These are phyloP conservation scores for Dryas integrifolia DNA, from an alignment of 331 rosid genomes.

Conservation along the genomic window DNA sequence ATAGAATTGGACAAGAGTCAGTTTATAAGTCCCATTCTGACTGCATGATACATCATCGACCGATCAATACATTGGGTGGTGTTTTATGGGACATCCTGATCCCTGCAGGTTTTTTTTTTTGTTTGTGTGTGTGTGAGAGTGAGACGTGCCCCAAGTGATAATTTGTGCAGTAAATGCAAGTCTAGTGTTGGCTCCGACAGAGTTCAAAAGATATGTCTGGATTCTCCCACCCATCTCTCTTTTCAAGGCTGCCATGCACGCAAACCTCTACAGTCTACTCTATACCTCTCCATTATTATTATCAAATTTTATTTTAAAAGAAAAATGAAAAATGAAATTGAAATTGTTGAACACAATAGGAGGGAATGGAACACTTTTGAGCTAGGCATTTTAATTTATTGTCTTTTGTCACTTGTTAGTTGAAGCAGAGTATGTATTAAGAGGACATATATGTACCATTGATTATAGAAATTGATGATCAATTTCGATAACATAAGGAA, in stretches of 20 bases:
- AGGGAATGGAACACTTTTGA: not conserved
- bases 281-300: not conserved
- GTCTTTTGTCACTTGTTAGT: no score
- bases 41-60: not conserved
- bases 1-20: slow-evolving; percentile 15
- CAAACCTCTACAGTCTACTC: slow-evolving; percentile 15
- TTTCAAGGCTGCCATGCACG: slow-evolving; percentile 27
- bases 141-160: not conserved
- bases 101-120: not conserved
- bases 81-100: no score
- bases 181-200: slow-evolving; percentile 24
- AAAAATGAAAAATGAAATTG: not conserved
- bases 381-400: no score
- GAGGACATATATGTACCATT: no score
- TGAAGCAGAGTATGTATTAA: no score
- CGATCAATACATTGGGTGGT: no score
- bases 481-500: not conserved
- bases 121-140: not conserved
- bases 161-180: slow-evolving; percentile 3
- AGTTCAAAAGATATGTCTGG: slow-evolving; percentile 34
- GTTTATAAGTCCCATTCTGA: slow-evolving; percentile 7
- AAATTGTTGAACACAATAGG: not conserved
- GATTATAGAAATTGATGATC: not conserved
- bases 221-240: slow-evolving; percentile 33
- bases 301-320: not conserved